phyloP scores from a whole-genome alignment of 768 basidiomycete species.

The Mrakia hoshinonis region DNA sequence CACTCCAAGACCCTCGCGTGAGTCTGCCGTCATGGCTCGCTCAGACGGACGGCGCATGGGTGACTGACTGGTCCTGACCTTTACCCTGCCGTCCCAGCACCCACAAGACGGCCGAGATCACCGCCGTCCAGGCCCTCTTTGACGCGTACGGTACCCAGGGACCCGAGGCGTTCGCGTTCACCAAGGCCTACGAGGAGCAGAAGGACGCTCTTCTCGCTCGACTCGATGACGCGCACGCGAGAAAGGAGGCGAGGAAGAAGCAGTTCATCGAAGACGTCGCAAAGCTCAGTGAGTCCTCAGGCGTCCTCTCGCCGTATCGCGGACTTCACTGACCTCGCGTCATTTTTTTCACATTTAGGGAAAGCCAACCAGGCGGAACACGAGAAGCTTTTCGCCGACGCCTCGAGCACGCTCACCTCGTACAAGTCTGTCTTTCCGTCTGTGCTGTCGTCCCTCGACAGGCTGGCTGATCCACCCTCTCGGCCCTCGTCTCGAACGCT shows the following conservation, averaged over 20 bases:
- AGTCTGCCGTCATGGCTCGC: not conserved
- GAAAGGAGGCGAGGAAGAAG: slow-evolving; percentile 1
- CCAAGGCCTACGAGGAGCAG: not conserved
- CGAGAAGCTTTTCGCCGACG: not conserved
- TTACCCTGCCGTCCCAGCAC: no score
- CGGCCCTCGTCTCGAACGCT: not conserved
- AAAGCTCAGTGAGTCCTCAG: not conserved
- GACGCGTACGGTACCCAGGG: not conserved
- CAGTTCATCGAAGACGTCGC: slow-evolving; percentile 5
- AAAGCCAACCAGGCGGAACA: not conserved
- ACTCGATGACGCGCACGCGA: not conserved
- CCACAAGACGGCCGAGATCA: not conserved
- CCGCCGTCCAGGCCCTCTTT: not conserved
- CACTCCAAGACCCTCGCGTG: not conserved
- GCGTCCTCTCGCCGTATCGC: not conserved
- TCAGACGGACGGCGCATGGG: no score
- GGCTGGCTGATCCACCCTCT: not conserved
- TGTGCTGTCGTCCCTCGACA: not conserved
- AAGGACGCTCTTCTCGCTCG: not conserved
- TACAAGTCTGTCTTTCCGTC: not conserved
- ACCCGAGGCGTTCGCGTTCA: not conserved
- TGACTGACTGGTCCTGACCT: no score
- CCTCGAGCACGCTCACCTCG: not conserved
- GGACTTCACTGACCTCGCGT: not conserved
- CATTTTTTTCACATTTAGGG: not conserved